Percentiles rank a stretch among this genome's conserved stretches.
phyloP scores from a whole-genome alignment of 164 flowering plant genomes.

The Protea cynaroides region DNA sequence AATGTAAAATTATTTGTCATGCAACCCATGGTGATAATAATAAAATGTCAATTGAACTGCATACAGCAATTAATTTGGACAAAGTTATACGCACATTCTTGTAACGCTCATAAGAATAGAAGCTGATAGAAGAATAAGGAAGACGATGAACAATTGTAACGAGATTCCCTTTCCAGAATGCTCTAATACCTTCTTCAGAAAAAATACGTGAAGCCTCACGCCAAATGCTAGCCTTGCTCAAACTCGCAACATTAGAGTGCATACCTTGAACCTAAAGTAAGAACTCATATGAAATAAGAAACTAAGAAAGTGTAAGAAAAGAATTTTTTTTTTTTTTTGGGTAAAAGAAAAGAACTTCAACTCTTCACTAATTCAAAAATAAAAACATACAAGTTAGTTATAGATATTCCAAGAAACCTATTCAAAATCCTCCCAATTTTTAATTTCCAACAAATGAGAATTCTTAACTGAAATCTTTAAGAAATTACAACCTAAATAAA shows the following conservation, averaged over 20 bases:
- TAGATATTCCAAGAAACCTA: too few species aligned
- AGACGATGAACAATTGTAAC: conserved; percentile 85
- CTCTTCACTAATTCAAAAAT: too few species aligned
- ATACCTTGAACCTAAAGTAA: conserved; percentile 77
- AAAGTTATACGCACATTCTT: conserved; percentile 56
- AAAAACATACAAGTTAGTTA: too few species aligned
- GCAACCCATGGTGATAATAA: neutral
- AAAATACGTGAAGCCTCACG: conserved; percentile 70
- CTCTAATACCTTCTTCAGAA: conserved; percentile 72
- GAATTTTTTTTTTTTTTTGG: too few species aligned
- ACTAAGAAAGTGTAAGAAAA: neutral
- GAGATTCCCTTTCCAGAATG: conserved; percentile 88
- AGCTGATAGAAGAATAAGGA: conserved; percentile 77
- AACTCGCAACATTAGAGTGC: conserved; percentile 59
- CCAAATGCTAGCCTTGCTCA: conserved; percentile 64
- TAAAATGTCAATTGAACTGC: neutral
- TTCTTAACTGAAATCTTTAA: too few species aligned
- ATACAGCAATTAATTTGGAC: neutral
- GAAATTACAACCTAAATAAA: too few species aligned
- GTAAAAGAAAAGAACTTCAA: neutral
- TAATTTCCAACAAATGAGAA: too few species aligned
- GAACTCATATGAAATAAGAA: too few species aligned
- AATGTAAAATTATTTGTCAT: neutral
- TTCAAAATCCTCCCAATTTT: too few species aligned
- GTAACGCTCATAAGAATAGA: conserved; percentile 72